Base-by-base conservation (phyloP, 1,139 yeast genomes). In the Suhomyces ambrosiae region DNA sequence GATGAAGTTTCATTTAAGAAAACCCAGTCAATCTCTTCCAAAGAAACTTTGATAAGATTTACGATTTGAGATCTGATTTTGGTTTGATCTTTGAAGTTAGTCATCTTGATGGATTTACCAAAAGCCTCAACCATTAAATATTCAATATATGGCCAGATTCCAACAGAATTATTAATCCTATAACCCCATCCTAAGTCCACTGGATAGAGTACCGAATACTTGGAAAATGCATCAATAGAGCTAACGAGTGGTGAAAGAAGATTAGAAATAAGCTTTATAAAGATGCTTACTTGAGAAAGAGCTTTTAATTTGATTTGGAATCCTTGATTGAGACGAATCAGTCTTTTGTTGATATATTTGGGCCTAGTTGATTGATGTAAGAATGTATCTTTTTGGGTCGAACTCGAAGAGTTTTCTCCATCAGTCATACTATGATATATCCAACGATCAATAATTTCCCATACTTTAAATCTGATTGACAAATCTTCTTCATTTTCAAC, bases 91-190 rank as follows among this genome's bases (percentile, higher is more conserved):
- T 60, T 60, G 0, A 76, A 60, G 17, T 54, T 52, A 8, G 47
- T 31, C 32, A 71, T 52, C 14, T 50, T 50, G 8, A 45, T 46
- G 2, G 76, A 52, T 23, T 73, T 72, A 12, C 73, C 76, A 48
- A 90, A 78, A 1, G 88, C 78, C 29, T 84, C 86, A n/a, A 72
- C 61, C 27, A 86, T 58, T 17, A 88, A 56, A 50, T 78, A 88
- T 42, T 87, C 94, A 37, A 86, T 63, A 50, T 89, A 90, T 3
- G 95, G 90, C 80, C 90, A 80, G 8, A 88, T 61, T 3, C 96
- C 96, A 11, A 71, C 62, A 33, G 72, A 59, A 39, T 60, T 76
- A 34, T 61, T 58, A 19, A 50, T 44, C 51, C 95, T 71, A 47
- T 81, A 77, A 1, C 71, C 68, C 11, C 58, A 59, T 0, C 96